Conservation (phyloP, 148 eudicot species). For the Hydrangea macrophylla region DNA sequence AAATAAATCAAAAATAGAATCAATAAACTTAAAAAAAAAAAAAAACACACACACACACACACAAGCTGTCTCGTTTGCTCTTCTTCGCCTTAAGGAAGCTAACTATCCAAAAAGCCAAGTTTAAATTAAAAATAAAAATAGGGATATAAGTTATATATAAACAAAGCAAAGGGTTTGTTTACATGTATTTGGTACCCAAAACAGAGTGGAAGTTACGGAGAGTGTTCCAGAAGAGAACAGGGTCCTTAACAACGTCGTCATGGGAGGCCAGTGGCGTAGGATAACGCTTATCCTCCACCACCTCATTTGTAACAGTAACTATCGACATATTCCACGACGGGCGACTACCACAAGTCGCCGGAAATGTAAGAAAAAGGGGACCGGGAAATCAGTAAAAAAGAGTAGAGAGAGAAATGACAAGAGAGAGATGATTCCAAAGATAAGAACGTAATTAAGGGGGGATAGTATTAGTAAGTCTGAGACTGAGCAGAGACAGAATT, state of each 20-base stretch:
- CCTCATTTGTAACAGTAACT: constrained; percentile 8
- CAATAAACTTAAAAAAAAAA: background rate
- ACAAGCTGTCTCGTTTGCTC: too few species aligned
- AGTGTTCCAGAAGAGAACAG: constrained; percentile 47
- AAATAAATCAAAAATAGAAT: background rate
- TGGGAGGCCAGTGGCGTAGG: constrained; percentile 49
- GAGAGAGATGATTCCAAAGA: constrained; percentile 11
- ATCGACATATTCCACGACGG: constrained; percentile 20
- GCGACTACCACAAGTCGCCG: constrained; percentile 3
- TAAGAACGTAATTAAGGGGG: constrained; percentile 17
- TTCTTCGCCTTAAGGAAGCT: too few species aligned
- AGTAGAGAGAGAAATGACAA: background rate
- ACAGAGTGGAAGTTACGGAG: constrained; percentile 43
- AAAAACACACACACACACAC: background rate
- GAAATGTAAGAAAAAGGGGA: constrained; percentile 6
- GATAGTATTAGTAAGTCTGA: background rate
- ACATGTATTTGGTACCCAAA: constrained; percentile 51
- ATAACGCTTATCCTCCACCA: constrained; percentile 14
- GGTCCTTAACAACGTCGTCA: constrained; percentile 45
- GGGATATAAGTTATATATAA: too few species aligned
- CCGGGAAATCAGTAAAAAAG: background rate
- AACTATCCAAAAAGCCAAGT: too few species aligned
- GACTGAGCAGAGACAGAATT: background rate
- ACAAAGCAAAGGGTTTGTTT: constrained; percentile 8
- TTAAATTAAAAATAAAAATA: too few species aligned